Evolutionary conservation across 2,329 filamentous ascomycete genomes (phyloP), one percentile per base, ranked within the genome.

Genomic region (Ascomycota sp.): DNA sequence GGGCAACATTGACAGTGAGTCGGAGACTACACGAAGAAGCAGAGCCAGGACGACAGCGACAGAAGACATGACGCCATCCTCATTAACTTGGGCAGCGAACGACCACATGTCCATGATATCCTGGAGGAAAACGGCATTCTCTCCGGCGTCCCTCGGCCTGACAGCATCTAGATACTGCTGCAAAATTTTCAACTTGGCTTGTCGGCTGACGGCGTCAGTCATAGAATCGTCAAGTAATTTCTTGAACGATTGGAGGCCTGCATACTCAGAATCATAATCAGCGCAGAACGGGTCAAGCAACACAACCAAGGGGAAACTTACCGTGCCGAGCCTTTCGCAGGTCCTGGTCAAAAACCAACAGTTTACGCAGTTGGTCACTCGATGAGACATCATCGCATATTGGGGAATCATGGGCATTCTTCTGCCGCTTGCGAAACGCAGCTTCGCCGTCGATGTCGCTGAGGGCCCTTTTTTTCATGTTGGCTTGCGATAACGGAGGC

Each of bases 51-150:
- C 74, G 1, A 86, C 79, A 2, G 78, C 73, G 3, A 89, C 71
- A 7, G 80, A 69, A 1, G 83, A 86, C 46, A 89, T 65, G 34
- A 94, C 59, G 32, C 72, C 68, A 34, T 93, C 83, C 40, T 85
- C 77, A 45, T 80, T 81, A 38, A 71, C 70, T 47, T 80, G 74
- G 20, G 72, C 71, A 4, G 79, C 83, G 55, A 79, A 83, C 28
- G 71, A 73, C 86, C 86, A 95, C 34, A 74, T 82, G 42, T 91
- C 78, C 53, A 91, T 78, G 24, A 95, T 56, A 42, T 93, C 81
- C 2, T 65, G 56, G 20, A 95, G 65, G 40, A 75, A 81, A 17
- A 74, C 59, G 6, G 66, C 61, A 32, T 59, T 55, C 32, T 58
- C 50, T 27, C 48, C 45, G 31, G 48, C 45, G 30, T 57, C 52